Evolutionary conservation across 2,329 filamentous ascomycete genomes (phyloP).

Genomic region (Zymoseptoria brevis): DNA sequence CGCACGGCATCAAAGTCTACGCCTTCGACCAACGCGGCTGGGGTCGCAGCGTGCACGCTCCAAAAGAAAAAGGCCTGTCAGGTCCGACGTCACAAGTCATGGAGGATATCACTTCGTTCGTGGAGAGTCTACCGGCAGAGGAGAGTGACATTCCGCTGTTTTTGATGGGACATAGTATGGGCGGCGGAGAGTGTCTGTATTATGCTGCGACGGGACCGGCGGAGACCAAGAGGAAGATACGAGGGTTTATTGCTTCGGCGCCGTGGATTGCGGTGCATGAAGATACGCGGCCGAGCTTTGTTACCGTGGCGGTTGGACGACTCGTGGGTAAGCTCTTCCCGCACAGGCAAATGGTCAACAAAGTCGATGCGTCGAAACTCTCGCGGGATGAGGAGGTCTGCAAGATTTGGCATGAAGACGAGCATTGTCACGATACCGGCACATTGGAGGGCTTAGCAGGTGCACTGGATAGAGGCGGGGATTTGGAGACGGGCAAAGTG

Average conservation of each 20-base stretch:
- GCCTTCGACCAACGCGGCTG: conserved; percentile 83
- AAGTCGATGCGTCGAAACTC: conserved; percentile 56
- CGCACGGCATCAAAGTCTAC: conserved; percentile 64
- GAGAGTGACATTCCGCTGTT: conserved; percentile 54
- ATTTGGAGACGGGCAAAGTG: conserved; percentile 51
- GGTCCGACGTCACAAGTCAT: conserved; percentile 67
- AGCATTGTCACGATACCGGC: conserved; percentile 71
- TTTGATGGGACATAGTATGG: conserved; percentile 87
- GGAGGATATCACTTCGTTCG: conserved; percentile 69
- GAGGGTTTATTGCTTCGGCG: conserved; percentile 67
- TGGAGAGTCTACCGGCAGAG: conserved; percentile 29
- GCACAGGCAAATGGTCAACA: conserved; percentile 56
- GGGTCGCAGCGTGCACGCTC: conserved; percentile 61
- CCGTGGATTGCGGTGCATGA: conserved; percentile 70
- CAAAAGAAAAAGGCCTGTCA: conserved; percentile 60
- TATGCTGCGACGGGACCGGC: conserved; percentile 42
- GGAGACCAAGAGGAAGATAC: conserved; percentile 52
- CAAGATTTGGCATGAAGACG: conserved; percentile 55
- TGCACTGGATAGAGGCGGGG: conserved; percentile 65
- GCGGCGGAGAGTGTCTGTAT: conserved; percentile 67
- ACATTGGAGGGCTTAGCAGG: conserved; percentile 74
- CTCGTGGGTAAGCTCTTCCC: conserved; percentile 63
- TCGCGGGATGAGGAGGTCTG: conserved; percentile 59
- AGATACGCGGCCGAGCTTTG: conserved; percentile 52
- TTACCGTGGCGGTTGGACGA: conserved; percentile 59